Base-by-base conservation (phyloP, 768 basidiomycete genomes). In the Grammothele lineata region DNA sequence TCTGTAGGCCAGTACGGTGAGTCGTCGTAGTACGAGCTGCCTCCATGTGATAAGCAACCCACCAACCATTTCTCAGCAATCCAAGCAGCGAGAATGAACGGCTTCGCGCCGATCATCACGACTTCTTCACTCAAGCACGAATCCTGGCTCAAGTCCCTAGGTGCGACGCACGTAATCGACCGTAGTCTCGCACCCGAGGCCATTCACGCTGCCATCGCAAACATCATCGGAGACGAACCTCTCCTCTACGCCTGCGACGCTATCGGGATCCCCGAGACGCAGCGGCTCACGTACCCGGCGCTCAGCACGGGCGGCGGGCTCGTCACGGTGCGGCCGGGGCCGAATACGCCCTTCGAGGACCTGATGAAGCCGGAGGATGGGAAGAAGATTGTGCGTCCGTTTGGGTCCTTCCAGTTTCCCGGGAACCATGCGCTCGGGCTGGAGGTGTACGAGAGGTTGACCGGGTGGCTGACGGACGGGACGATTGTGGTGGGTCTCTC, bases 1-100 rank as follows among this genome's bases (percentile, higher is more conserved):
- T 55, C 58, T 15, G 59, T 66, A 14, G 65, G 65, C 3, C 62
- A 64, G 40, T 58, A 57, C 48, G 59, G 63, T 62, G 38, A 19
- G 63, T 26, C 32, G 9, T 32, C 9, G 30, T 9, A 32, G 15
- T 32, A 8, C 8, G 9, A 9, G 8, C 30, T 8, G 30, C 30
- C 15, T 15, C 30, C 8, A 9, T n/a, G n/a, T n/a, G 15, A 8
- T 15, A 8, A 15, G 9, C 15, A 8, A 32, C 8, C 15, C 30
- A 9, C 9, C 8, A 15, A 8, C 30, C 30, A 9, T 15, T 15
- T 15, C 21, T 12, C 18, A 61, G 58, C 47, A 2, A 57, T 65
- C 18, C 63, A 65, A 38, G 39, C 60, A 5, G 62, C 60, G 1
- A 56, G 44, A 33, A 46, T 62, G 6, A 56, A 59, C 10, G 57